These are phyloP conservation scores for Cercospora sp. DNA, from an alignment of 2,329 filamentous ascomycete genomes.

Conservation along the genomic window DNA sequence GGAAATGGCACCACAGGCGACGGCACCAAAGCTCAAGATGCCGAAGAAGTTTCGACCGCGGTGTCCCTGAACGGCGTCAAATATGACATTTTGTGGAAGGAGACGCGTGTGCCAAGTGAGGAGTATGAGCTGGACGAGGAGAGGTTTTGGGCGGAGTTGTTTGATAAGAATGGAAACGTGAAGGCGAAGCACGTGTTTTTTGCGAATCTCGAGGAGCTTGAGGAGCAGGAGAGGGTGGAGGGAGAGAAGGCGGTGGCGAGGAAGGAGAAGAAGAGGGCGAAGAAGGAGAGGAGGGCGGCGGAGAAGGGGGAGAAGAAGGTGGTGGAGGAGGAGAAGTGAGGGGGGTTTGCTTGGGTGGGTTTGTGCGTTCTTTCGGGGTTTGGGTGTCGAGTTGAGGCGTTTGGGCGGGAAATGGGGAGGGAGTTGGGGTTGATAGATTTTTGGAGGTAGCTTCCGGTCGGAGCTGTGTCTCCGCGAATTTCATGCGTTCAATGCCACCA, in stretches of 20 bases:
- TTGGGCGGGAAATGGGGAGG: not conserved
- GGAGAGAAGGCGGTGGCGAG: not conserved
- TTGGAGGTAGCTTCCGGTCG: not conserved
- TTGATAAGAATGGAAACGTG: not conserved
- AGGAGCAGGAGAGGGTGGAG: constrained; percentile 4
- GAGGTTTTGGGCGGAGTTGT: constrained; percentile 2
- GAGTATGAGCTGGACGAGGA: not conserved
- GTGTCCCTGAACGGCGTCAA: constrained; percentile 3
- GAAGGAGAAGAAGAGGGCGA: not conserved
- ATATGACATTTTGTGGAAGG: constrained; percentile 3
- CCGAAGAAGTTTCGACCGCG: not conserved
- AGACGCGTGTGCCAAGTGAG: not conserved
- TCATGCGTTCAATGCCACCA: not conserved
- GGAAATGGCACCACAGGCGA: not conserved
- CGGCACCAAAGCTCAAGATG: not conserved
- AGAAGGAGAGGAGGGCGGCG: constrained; percentile 9
- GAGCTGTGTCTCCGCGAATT: not conserved
- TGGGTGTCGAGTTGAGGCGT: not conserved
- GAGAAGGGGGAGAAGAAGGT: not conserved
- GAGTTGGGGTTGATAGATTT: not conserved
- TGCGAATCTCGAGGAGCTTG: not conserved
- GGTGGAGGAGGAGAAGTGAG: not conserved
- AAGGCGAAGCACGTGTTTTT: constrained; percentile 3
- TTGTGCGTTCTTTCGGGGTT: not conserved
- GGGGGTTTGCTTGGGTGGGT: not conserved